Base-by-base conservation (phyloP, 257 asterid genomes). In the Solanum bulbocastanum region DNA sequence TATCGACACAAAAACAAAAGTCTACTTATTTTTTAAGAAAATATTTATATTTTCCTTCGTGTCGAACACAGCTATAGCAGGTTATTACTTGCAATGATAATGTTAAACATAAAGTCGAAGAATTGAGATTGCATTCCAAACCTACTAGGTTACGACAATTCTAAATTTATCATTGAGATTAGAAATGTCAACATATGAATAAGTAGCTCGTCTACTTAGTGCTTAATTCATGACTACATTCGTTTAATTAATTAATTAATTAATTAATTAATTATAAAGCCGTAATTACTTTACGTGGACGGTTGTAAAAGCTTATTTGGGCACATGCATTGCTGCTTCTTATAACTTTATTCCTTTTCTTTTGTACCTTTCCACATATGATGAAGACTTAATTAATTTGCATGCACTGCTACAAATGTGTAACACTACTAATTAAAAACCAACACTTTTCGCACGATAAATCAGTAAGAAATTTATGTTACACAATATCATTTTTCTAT, bases 221-320 rank as follows among this genome's bases (percentile, higher is more conserved):
- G 56, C 56, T 66, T 58, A 58, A 62, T 35, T 32, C 5, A 14
- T 8, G 78, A 39, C 78, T 37, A 85, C 10, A 62, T 81, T 81
- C 68, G 39, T 30, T 62, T 68, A 40, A 39, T 15, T 65, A 85
- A 84, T 62, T 66, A 27, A 37, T 15, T n/a, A n/a, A n/a, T n/a
- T n/a, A n/a, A n/a, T n/a, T 62, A 42, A 84, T 36, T 23, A 40
- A 49, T 44, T 49, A n/a, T 33, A 20, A 58, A 62, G 90, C 62
- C 39, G 88, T 87, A 85, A 52, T 37, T 35, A 37, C 66, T 88
- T 62, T 89, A 32, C 78, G 72, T 87, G 89, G 92, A 88, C 91
- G 92, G 92, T 71, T 90, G 87, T 42, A 44, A 87, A 87, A 40
- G 87, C 86, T 85, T 46, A 85, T 6, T 65, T 36, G 0, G 42